phyloP scores from a whole-genome alignment of 2,329 filamentous ascomycete genomes.

The Ophiostoma novo-ulmi region DNA sequence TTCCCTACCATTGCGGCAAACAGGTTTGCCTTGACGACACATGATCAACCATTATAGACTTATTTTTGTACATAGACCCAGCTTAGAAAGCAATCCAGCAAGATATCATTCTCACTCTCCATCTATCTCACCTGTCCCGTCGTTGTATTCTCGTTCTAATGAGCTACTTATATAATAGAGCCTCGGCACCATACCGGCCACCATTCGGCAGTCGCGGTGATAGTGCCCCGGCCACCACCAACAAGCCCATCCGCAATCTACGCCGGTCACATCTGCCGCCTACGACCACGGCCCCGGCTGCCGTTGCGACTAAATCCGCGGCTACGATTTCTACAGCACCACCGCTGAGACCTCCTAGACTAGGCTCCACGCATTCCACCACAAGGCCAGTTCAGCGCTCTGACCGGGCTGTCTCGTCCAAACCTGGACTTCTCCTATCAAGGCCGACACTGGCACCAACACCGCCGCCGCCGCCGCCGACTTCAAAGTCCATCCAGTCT shows the following conservation, averaged over 20 bases:
- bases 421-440: background rate
- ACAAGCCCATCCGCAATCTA: background rate
- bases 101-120: background rate
- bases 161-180: background rate
- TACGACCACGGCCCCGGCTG: background rate
- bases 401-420: background rate
- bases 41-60: background rate
- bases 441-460: background rate
- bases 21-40: conserved; percentile 8
- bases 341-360: background rate
- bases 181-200: background rate
- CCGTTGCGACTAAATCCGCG: background rate
- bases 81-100: background rate
- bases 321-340: background rate
- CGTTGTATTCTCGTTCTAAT: background rate
- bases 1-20: conserved; percentile 8
- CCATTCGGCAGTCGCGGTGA: background rate
- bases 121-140: background rate
- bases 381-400: background rate
- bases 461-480: background rate
- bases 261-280: background rate
- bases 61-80: conserved; percentile 8
- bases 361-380: background rate
- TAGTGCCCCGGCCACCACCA: background rate
- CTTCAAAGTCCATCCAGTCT: background rate